Base-by-base conservation (phyloP, 2,329 filamentous ascomycete genomes). In the Teratosphaeriaceae sp. region DNA sequence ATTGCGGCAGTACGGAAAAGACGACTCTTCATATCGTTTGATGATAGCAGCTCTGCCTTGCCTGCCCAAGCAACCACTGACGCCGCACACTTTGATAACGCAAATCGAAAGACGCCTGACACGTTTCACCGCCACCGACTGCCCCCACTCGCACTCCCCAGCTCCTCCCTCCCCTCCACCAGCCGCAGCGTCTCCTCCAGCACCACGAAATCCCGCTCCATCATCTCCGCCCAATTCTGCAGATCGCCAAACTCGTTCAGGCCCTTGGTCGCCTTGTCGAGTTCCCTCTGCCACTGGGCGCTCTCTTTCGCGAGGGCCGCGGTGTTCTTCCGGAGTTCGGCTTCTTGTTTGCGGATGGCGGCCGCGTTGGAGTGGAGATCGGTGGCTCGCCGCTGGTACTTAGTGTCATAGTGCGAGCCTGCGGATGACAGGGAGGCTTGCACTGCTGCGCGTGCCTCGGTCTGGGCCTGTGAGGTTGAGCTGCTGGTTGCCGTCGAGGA, bases 141-240 rank as follows among this genome's bases (percentile, higher is more conserved):
- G 13, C 59, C 59, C 13, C 59, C 57, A 44, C 56, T 60, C 1
- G 53, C 59, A 47, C 45, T 57, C 45, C 58, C 53, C 18, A 47
- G 33, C 18, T 41, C 41, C 21, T 54, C 56, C 16, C 50, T 44
- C 8, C 59, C 59, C 35, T 64, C 61, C 8, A 49, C 62, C 20
- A 62, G 50, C 35, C 61, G 49, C 49, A 65, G 36, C 6, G 62
- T 66, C 49, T 65, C 62, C 43, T 65, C 64, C 39, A 64, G 39
- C 19, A 65, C 60, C 33, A 58, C 44, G 22, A 65, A 54, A 26
- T 65, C 64, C 11, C 62, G 52, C 48, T 65, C 85, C 57, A 90
- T 71, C 66, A 88, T 79, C 73, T 92, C 86, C 18, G 85, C 84
- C 85, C 85, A 92, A 63, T 89, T 89, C 71, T 90, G 85, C 59